Base-by-base conservation (phyloP, 106 monocot genomes). In the Narthecium ossifragum region DNA sequence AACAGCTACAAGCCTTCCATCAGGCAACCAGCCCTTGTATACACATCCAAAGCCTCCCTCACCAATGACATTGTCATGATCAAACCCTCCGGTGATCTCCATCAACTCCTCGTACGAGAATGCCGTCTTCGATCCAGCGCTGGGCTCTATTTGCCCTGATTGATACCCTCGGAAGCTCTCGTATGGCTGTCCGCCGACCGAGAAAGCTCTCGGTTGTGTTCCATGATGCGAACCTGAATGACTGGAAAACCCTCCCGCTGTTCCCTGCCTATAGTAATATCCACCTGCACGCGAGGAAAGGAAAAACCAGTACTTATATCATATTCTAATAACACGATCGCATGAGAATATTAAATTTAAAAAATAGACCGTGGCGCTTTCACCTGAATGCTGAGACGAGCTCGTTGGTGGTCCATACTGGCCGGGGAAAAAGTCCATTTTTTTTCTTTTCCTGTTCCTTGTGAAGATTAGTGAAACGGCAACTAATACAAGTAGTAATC, bases 21-120 rank as follows among this genome's bases (percentile, higher is more conserved):
- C 92, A 14, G 52, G 46, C 24, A 92, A 65, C 65, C 43, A 51
- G 11, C 92, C 92, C 56, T 92, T 83, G 34, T 80, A 92, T 2
- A 92, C 92, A 49, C 83, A 92, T 53, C 92, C 92, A 60, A 92
- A 92, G 8, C 92, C 92, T 24, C 92, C 92, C 67, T 92, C 83
- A 32, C 92, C 92, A 10, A 92, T 58, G 9, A 92, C 40, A 62
- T 86, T 86, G 39, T 75, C 77, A 4, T 21, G 39, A 32, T 80
- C 66, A 60, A 92, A 92, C 23, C 92, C 80, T 36, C 67, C 58
- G 25, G 92, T 92, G 49, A 83, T 72, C 1, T 74, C 74, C 41
- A 50, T 57, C 33, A 92, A 32, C 55, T 92, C 92, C 57, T 86
- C 92, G 47, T 78, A 84, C n/a, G 60, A 38, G 68, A 92, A 92